Conservation (phyloP, 148 eudicot genomes). For the Chenopodium suecicum region DNA sequence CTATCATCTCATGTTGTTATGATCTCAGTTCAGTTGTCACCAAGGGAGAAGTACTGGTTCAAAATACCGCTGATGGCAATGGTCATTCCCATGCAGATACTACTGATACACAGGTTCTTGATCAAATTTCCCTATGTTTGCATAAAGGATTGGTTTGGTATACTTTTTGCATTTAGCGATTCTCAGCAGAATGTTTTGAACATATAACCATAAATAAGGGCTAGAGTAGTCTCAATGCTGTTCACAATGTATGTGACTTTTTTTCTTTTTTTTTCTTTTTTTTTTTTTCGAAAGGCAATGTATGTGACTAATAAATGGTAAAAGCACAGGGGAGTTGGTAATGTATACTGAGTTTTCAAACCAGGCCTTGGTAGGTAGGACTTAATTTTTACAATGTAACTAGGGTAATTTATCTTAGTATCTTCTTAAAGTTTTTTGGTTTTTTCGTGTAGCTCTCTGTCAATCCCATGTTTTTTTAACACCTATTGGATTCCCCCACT, state of each 20-base stretch:
- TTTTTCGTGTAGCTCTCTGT: neutral
- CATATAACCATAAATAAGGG: neutral
- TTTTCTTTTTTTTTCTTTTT: no score
- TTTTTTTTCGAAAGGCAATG: neutral
- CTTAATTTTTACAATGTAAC: neutral
- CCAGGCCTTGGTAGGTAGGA: neutral
- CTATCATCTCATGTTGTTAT: neutral
- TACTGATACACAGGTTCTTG: constrained; percentile 43
- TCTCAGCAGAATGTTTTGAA: neutral
- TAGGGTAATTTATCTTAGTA: neutral
- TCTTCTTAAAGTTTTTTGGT: neutral
- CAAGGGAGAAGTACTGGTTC: constrained; percentile 50
- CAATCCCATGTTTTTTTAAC: neutral
- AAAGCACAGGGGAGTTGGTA: neutral
- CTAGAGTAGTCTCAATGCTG: neutral
- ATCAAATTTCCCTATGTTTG: neutral
- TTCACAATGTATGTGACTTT: neutral
- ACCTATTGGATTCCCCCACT: neutral
- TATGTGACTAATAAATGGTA: neutral
- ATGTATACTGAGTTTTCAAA: neutral
- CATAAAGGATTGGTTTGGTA: neutral
- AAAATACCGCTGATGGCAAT: constrained; percentile 31
- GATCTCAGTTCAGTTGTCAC: constrained; percentile 53
- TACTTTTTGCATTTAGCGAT: neutral
- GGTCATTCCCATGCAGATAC: constrained; percentile 30